These are phyloP conservation scores for Capsicum rhomboideum DNA, from an alignment of 257 asterid genomes.

Conservation along the genomic window DNA sequence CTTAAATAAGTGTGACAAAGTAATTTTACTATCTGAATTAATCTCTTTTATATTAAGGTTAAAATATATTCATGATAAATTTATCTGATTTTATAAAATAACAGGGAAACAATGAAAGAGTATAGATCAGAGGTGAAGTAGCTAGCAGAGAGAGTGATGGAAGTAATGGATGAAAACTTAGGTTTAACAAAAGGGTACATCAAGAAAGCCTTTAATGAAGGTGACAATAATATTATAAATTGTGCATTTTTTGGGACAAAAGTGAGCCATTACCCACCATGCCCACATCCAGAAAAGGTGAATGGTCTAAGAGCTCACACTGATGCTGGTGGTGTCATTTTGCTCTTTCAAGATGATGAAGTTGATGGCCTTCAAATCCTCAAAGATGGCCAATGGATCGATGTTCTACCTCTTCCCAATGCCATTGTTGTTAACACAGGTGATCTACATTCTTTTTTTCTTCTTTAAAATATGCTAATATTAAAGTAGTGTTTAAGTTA, in stretches of 20 bases:
- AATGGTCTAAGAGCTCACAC: constrained; percentile 86
- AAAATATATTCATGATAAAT: too few relatives aligned
- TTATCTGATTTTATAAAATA: neutral
- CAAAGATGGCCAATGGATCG: constrained; percentile 63
- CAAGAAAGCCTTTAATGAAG: constrained; percentile 48
- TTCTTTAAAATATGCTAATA: too few relatives aligned
- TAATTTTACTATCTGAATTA: neutral
- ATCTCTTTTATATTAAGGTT: neutral
- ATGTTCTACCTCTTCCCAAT: constrained; percentile 54
- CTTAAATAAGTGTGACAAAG: neutral
- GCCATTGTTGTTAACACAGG: constrained; percentile 75
- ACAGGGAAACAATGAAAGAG: constrained; percentile 71
- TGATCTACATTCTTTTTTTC: neutral
- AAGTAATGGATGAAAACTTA: constrained; percentile 64
- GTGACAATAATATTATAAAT: constrained; percentile 7
- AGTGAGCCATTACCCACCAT: constrained; percentile 85
- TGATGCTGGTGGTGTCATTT: constrained; percentile 79
- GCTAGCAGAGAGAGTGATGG: constrained; percentile 46
- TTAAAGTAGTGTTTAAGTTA: too few relatives aligned
- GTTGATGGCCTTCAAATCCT: constrained; percentile 69
- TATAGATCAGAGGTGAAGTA: constrained; percentile 56
- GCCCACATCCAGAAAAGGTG: constrained; percentile 58
- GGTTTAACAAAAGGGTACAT: constrained; percentile 53
- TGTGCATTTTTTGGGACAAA: constrained; percentile 77
- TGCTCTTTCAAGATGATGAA: constrained; percentile 73